Conservation (phyloP, 169 alveolate genomes). For the Plasmodium relictum region DNA sequence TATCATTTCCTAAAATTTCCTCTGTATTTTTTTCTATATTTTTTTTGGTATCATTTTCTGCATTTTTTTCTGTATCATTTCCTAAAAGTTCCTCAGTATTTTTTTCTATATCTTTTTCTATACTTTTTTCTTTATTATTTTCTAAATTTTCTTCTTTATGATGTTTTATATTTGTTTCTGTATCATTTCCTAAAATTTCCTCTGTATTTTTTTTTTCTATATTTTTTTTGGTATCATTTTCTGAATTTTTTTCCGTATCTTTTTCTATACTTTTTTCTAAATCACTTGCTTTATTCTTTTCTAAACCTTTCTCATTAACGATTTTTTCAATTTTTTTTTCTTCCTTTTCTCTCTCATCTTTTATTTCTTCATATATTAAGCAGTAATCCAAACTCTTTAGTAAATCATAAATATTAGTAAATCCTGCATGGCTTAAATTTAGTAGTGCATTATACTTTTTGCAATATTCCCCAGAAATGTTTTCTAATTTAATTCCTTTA, state of each 20-base stretch:
- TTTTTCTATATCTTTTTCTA: not conserved
- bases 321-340: not conserved
- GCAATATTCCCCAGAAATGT: slow-evolving; percentile 63
- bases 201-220: not conserved
- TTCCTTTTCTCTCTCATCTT: not conserved
- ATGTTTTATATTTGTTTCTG: not conserved
- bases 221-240: not conserved
- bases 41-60: not conserved
- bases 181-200: not conserved
- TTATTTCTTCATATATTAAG: slow-evolving; percentile 35
- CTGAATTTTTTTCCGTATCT: not conserved
- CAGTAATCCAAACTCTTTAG: slow-evolving; percentile 37
- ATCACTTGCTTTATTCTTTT: not conserved
- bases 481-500: slow-evolving; percentile 55
- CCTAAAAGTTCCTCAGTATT: not conserved
- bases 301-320: not conserved
- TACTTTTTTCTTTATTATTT: not conserved
- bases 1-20: not conserved
- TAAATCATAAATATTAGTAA: slow-evolving; percentile 38
- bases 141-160: not conserved
- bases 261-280: not conserved
- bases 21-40: not conserved
- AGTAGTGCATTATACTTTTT: slow-evolving; percentile 58
- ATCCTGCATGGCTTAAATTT: slow-evolving; percentile 60
- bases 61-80: not conserved